phyloP scores from a whole-genome alignment of 2,329 filamentous ascomycete genomes.

The Fusarium begoniae region DNA sequence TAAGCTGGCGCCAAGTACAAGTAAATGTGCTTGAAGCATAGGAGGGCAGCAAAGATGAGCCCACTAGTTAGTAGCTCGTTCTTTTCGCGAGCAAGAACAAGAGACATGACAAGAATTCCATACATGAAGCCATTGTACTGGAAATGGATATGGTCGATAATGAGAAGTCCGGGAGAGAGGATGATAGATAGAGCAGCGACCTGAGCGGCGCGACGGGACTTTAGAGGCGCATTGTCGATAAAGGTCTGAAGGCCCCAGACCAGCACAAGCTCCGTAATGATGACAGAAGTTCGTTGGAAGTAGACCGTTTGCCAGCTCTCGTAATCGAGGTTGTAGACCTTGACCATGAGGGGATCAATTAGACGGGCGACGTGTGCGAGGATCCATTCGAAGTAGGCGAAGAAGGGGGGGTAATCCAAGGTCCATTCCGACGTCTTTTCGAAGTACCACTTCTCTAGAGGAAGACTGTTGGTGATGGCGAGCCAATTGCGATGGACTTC shows the following conservation, averaged over 20 bases:
- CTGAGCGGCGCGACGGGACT: slow-evolving; percentile 79
- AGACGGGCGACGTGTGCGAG: slow-evolving; percentile 83
- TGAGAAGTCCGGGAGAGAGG: slow-evolving; percentile 89
- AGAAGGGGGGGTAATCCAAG: slow-evolving; percentile 97
- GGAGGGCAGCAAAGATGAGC: slow-evolving; percentile 80
- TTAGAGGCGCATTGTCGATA: slow-evolving; percentile 73
- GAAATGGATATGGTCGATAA: slow-evolving; percentile 99
- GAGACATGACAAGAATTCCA: slow-evolving; percentile 85
- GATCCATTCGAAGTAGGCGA: slow-evolving; percentile 95
- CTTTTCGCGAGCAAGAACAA: slow-evolving; percentile 81
- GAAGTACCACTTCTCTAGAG: slow-evolving; percentile 91
- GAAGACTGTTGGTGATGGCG: slow-evolving; percentile 90
- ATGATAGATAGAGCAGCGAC: slow-evolving; percentile 88
- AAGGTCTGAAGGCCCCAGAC: slow-evolving; percentile 85
- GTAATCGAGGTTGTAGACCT: slow-evolving; percentile 82
- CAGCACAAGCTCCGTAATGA: slow-evolving; percentile 83
- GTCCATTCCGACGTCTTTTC: slow-evolving; percentile 99
- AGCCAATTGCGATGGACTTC: slow-evolving; percentile 99
- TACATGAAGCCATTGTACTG: slow-evolving; percentile 99
- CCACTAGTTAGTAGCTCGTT: slow-evolving; percentile 82
- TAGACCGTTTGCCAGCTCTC: slow-evolving; percentile 94
- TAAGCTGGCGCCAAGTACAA: slow-evolving; percentile 96
- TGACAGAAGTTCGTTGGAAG: slow-evolving; percentile 91
- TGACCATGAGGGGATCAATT: slow-evolving; percentile 83
- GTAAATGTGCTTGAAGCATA: slow-evolving; percentile 99